These are phyloP conservation scores for Leccinum subspadiceum DNA, from an alignment of 1,284 basidiomycete species.

Conservation along the genomic window DNA sequence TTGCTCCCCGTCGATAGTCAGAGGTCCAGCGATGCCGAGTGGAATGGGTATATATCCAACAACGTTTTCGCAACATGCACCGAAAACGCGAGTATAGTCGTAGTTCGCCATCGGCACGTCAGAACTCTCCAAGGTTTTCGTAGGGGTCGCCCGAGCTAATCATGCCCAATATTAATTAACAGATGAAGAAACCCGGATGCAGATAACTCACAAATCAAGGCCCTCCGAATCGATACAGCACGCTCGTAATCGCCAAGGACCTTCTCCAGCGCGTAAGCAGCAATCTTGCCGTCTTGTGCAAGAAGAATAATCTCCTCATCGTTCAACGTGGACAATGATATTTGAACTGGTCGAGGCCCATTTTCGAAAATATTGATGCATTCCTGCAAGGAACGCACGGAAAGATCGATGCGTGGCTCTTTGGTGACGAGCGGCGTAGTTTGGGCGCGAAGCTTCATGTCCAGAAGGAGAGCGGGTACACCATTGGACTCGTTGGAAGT, in stretches of 20 bases:
- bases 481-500: constrained; percentile 19
- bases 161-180: constrained; percentile 2
- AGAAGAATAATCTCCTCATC: constrained; percentile 94
- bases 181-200: background rate
- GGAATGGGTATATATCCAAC: constrained; percentile 97
- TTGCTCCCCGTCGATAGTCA: constrained; percentile 85
- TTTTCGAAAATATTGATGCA: constrained; percentile 86
- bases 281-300: constrained; percentile 90
- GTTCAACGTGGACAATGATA: constrained; percentile 61
- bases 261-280: constrained; percentile 94
- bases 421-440: constrained; percentile 19
- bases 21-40: constrained; percentile 94
- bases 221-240: constrained; percentile 85
- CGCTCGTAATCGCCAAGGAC: constrained; percentile 83
- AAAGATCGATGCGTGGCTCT: constrained; percentile 22
- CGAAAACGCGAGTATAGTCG: constrained; percentile 93
- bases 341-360: constrained; percentile 66
- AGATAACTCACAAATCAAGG: constrained; percentile 78
- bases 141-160: constrained; percentile 81
- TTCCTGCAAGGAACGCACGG: constrained; percentile 67
- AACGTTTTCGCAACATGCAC: constrained; percentile 99
- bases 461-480: constrained; percentile 46
- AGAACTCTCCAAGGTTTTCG: constrained; percentile 83
- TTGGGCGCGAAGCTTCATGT: constrained; percentile 44
- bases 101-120: constrained; percentile 85